A percentile compares a stretch with the other conserved stretches of the same genome.
Evolutionary conservation across 441 rosid genomes (phyloP).

Genomic region (Sinapis alba): DNA sequence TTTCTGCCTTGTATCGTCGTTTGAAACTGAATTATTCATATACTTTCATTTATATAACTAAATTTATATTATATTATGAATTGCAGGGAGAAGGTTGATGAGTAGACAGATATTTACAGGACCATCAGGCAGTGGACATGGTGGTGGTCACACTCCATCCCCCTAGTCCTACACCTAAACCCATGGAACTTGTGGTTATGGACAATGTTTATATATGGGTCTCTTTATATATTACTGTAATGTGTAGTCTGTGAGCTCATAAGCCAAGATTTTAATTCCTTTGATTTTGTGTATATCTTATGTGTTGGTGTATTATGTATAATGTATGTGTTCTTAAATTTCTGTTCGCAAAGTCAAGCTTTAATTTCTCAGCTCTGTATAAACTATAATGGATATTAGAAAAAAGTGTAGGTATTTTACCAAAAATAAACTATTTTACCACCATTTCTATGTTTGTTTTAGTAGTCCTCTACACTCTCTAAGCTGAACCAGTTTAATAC

Average conservation of each 20-base stretch:
- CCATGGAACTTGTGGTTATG: neutral
- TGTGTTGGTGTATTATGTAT: neutral
- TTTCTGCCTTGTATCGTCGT: neutral
- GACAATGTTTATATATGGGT: neutral
- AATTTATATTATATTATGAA: neutral
- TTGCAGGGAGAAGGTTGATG: neutral
- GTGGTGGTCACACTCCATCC: slow-evolving; percentile 26
- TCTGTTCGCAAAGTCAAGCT: neutral
- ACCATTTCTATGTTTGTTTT: neutral
- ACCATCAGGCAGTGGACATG: slow-evolving; percentile 26
- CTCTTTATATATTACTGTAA: neutral
- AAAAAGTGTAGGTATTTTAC: neutral
- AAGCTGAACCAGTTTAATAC: neutral
- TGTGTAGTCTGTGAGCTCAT: neutral
- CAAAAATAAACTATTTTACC: no score
- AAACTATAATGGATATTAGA: neutral
- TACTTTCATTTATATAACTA: neutral
- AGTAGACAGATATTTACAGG: slow-evolving; percentile 1
- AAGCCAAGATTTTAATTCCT: neutral
- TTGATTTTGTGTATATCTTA: neutral
- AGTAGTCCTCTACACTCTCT: neutral
- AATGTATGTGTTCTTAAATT: neutral
- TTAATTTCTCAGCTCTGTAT: neutral
- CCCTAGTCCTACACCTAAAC: no score
- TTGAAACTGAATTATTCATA: neutral